Evolutionary conservation across 2,329 filamentous ascomycete species (phyloP).

Genomic region (Arthroderma uncinatum): DNA sequence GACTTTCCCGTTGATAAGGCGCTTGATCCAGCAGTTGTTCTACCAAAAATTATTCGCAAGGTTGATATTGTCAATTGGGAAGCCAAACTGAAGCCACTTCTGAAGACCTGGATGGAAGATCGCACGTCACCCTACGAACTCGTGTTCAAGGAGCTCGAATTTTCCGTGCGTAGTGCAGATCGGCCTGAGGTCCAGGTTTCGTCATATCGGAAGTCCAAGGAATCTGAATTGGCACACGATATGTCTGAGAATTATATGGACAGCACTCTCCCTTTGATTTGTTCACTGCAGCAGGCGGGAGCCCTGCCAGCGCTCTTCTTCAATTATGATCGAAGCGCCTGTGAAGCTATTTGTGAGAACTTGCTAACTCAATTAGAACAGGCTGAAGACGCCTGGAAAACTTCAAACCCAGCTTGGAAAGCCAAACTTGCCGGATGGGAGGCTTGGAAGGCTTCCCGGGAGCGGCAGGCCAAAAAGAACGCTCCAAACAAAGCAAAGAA

Average conservation of each 20-base stretch:
- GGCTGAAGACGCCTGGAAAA: slow-evolving; percentile 48
- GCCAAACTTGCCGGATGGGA: slow-evolving; percentile 48
- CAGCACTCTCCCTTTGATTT: slow-evolving; percentile 48
- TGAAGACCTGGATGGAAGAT: slow-evolving; percentile 52
- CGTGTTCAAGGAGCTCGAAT: slow-evolving; percentile 41
- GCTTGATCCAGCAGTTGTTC: slow-evolving; percentile 40
- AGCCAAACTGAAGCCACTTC: slow-evolving; percentile 45
- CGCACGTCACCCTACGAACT: slow-evolving; percentile 41
- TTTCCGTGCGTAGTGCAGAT: slow-evolving; percentile 7
- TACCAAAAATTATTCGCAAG: slow-evolving; percentile 50
- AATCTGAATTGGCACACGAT: slow-evolving; percentile 11
- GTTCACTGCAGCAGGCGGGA: slow-evolving; percentile 49
- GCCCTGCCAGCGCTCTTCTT: slow-evolving; percentile 66
- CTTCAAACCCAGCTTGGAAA: slow-evolving; percentile 49
- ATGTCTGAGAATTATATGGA: slow-evolving; percentile 13
- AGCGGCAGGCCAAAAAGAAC: slow-evolving; percentile 31
- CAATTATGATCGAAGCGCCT: slow-evolving; percentile 58
- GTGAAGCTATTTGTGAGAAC: slow-evolving; percentile 47
- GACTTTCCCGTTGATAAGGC: slow-evolving; percentile 41
- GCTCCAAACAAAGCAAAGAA: slow-evolving; percentile 22
- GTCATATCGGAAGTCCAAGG: slow-evolving; percentile 11
- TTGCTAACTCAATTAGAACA: slow-evolving; percentile 44
- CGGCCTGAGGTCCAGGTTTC: slow-evolving; percentile 13
- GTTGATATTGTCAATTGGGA: slow-evolving; percentile 58
- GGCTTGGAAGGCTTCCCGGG: slow-evolving; percentile 39